phyloP scores from a whole-genome alignment of 2,329 filamentous ascomycete species.

The Hypomyces perniciosus region DNA sequence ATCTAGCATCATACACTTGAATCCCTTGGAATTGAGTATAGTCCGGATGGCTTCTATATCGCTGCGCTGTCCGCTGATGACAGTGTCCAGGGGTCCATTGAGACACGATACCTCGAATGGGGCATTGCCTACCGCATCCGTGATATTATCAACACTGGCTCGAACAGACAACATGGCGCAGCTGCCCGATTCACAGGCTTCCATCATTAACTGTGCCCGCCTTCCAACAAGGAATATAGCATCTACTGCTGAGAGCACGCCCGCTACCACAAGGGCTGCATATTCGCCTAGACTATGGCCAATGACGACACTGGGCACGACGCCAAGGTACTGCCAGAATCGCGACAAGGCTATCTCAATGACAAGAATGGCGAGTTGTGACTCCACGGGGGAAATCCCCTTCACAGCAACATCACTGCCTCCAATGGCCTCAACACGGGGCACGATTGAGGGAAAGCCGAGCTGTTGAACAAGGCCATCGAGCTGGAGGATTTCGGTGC shows the following conservation, averaged over 20 bases:
- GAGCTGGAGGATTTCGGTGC: slow-evolving; percentile 26
- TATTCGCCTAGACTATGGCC: slow-evolving; percentile 57
- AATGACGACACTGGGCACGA: slow-evolving; percentile 38
- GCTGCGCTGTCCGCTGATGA: slow-evolving; percentile 27
- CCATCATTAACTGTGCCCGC: slow-evolving; percentile 50
- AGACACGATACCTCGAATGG: slow-evolving; percentile 47
- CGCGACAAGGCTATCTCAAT: slow-evolving; percentile 38
- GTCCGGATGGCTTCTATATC: slow-evolving; percentile 9
- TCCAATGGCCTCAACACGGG: slow-evolving; percentile 40
- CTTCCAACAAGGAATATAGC: slow-evolving; percentile 56
- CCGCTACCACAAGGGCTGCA: slow-evolving; percentile 54
- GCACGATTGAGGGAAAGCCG: slow-evolving; percentile 34
- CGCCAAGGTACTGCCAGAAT: slow-evolving; percentile 34
- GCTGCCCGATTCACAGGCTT: slow-evolving; percentile 40
- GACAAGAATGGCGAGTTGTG: slow-evolving; percentile 34
- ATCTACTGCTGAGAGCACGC: slow-evolving; percentile 56
- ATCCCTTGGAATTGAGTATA: slow-evolving; percentile 6
- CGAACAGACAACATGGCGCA: slow-evolving; percentile 31
- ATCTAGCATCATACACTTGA: slow-evolving; percentile 30
- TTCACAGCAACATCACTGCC: slow-evolving; percentile 22
- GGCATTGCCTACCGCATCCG: slow-evolving; percentile 18
- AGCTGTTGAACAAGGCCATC: slow-evolving; percentile 24
- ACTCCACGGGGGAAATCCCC: slow-evolving; percentile 15
- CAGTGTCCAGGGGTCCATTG: slow-evolving; percentile 57
- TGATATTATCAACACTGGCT: slow-evolving; percentile 16